These are phyloP conservation scores for Phylloporus scabripes DNA, from an alignment of 768 basidiomycete species.

Conservation along the genomic window DNA sequence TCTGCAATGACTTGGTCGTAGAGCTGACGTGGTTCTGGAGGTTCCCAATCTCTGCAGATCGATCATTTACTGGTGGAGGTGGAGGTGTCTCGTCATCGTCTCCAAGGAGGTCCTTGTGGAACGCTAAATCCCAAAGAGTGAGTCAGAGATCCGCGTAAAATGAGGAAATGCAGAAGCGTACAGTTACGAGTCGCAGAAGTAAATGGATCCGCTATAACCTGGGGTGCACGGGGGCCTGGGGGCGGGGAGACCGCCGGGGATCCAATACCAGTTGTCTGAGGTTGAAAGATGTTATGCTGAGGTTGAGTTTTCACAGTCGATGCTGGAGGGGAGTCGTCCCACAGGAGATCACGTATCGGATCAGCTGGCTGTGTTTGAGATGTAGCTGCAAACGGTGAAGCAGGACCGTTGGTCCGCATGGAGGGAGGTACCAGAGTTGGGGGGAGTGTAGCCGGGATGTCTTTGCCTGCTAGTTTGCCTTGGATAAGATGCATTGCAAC, in stretches of 20 bases:
- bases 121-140: conserved; percentile 10
- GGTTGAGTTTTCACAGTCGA: conserved; percentile 37
- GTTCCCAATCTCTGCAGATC: conserved; percentile 85
- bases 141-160: conserved; percentile 5
- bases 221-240: conserved; percentile 18
- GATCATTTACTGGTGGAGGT: conserved; percentile 57
- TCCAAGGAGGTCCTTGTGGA: conserved; percentile 55
- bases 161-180: conserved; percentile 6
- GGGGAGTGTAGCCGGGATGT: conserved; percentile 69
- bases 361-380: conserved; percentile 33
- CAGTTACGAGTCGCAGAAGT: conserved; percentile 27
- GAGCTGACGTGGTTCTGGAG: conserved; percentile 78
- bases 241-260: conserved; percentile 30
- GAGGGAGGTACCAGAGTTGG: conserved; percentile 76
- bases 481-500: conserved; percentile 94
- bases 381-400: conserved; percentile 36
- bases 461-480: conserved; percentile 72
- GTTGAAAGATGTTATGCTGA: conserved; percentile 20
- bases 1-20: conserved; percentile 66
- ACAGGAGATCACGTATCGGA: conserved; percentile 41
- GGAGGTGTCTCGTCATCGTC: conserved; percentile 55
- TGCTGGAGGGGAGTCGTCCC: conserved; percentile 49
- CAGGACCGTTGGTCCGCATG: conserved; percentile 44
- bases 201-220: conserved; percentile 46
- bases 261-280: conserved; percentile 35